Evolutionary conservation across 2,329 filamentous ascomycete genomes (phyloP).

Genomic region (Aspergillus aculeatus): DNA sequence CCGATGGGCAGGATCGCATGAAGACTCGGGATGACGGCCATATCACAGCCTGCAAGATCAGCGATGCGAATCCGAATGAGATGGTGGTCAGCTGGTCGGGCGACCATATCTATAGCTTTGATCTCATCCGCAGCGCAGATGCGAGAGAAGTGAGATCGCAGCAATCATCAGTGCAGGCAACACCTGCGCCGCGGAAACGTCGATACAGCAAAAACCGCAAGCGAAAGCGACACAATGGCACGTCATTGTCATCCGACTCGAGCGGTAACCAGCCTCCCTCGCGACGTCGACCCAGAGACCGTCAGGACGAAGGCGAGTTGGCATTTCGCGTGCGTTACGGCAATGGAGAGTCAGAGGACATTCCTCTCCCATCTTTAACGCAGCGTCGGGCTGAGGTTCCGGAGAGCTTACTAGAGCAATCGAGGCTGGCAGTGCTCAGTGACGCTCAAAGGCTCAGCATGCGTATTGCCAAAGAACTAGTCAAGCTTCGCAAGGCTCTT

Average conservation of each 20-base stretch:
- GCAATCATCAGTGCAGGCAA: constrained; percentile 25
- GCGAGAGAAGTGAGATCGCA: constrained; percentile 44
- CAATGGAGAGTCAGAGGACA: constrained; percentile 61
- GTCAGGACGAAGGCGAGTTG: constrained; percentile 43
- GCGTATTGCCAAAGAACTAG: constrained; percentile 55
- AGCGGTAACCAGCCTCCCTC: constrained; percentile 49
- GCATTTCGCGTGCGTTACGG: constrained; percentile 58
- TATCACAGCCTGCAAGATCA: constrained; percentile 70
- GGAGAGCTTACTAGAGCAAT: constrained; percentile 37
- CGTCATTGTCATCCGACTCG: constrained; percentile 43
- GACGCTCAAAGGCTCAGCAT: constrained; percentile 55
- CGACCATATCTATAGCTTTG: constrained; percentile 66
- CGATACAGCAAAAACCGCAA: constrained; percentile 49
- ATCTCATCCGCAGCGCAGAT: constrained; percentile 60
- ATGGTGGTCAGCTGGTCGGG: constrained; percentile 68
- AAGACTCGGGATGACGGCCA: constrained; percentile 56
- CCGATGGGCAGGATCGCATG: constrained; percentile 54
- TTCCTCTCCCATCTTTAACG: constrained; percentile 46
- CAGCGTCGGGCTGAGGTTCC: constrained; percentile 28
- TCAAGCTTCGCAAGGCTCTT: constrained; percentile 55
- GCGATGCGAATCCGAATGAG: constrained; percentile 66
- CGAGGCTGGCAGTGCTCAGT: constrained; percentile 49
- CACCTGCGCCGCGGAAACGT: constrained; percentile 29
- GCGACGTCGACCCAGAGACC: constrained; percentile 47
- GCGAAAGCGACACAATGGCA: constrained; percentile 55